Evolutionary conservation across 305 asterid species (phyloP), one percentile per base, ranked within the genome.

Genomic region (Fraxinus platypoda): DNA sequence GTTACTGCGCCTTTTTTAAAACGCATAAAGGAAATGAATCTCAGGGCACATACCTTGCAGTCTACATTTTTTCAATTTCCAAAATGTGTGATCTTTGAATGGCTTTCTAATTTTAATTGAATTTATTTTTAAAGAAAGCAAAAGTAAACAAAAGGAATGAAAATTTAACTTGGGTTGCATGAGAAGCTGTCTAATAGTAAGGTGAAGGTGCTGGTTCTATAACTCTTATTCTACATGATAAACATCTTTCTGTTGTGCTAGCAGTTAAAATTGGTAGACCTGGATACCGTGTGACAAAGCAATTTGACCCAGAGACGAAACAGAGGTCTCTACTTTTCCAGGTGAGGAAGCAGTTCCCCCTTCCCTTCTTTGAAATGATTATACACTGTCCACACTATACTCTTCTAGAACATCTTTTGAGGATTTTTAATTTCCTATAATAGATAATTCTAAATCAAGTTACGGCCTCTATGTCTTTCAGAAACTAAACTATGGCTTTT

Each of bases 261-360:
- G 88, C 94, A 91, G 97, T 93, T 86, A 94, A 93, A 88, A 95
- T 95, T 90, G 98, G 99, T 59, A 83, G 99, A 79, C 99, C 98
- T 84, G 99, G 98, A 73, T 96, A 96, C 82, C 93, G 99, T 17
- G 99, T 96, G 85, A 94, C 98, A 70, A 96, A 96, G 91, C 97
- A 96, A 86, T 94, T 85, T 62, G 98, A 94, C 83, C 90, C 92
- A 15, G 99, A 95, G 80, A 95, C 99, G 11, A 96, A 96, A 78
- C 99, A 96, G 88, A 90, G 99, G 87, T 96, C 98, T 34, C 88
- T 96, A 84, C 97, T 95, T 80, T 96, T 96, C 89, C 98, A 96
- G 93, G 99, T 94, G 64, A 25, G 83, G 64, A 17, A 68, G 80
- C 4, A 43, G 54, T n/a, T 57, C 68, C 2, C n/a, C 46, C 5